Base-by-base conservation (phyloP, 148 eudicot genomes). In the Cornus suecica region DNA sequence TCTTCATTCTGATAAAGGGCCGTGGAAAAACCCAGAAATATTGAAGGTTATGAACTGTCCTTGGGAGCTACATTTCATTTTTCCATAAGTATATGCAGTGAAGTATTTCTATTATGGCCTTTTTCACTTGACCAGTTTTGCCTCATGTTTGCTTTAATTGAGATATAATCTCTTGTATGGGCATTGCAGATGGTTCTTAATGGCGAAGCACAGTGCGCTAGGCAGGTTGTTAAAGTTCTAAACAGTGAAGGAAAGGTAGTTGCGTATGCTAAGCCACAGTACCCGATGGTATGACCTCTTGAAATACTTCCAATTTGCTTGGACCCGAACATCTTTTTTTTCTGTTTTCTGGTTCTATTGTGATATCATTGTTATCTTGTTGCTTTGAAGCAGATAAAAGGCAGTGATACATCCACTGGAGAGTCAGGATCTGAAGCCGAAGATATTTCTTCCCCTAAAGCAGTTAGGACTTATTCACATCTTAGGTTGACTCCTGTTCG, bases 321-420 rank as follows among this genome's bases (percentile, higher is more conserved):
- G 20, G 48, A 23, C 22, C 22, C 18, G 20, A 26, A 11, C 70
- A 70, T 37, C 20, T 24, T 51, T 31, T 45, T 14, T 69, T n/a
- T 60, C 24, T 25, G 41, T 14, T 31, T 60, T 71, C 42, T 11
- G 61, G 72, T 70, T 66, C 2, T 31, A 69, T 48, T 10, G 25
- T 70, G 31, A 26, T 23, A 54, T 75, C 16, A 34, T 72, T 56
- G 16, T 71, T n/a, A 29, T 71, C 18, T 80, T 77, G n/a, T 71
- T 32, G 32, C 75, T 29, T 74, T 27, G 45, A 54, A 78, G 72
- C 97, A 90, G 92, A 75, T 94, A 52, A 94, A 86, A 86, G 89
- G 96, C 63, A 92, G 97, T 72, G 99, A 94, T 73, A 90, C 99
- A 8, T 94, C 99, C 56, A 90, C 99, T 45, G 99, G 94, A 1